phyloP scores from a whole-genome alignment of 1,284 basidiomycete species.

The Phaffia rhodozyma region DNA sequence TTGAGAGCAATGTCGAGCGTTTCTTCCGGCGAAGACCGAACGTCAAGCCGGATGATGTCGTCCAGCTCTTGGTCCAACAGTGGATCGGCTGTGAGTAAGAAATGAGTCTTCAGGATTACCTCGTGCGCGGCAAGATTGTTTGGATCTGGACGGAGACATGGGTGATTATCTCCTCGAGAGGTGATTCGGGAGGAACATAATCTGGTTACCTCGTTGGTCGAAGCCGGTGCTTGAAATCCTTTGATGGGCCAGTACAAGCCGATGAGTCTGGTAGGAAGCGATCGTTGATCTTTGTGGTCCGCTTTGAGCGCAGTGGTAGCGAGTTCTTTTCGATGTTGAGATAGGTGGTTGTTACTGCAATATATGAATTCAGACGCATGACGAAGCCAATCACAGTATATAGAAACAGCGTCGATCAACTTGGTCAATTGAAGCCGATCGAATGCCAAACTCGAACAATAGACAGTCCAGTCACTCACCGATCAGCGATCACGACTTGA shows the following conservation, averaged over 20 bases:
- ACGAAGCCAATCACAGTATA: neutral
- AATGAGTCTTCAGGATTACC: constrained; percentile 58
- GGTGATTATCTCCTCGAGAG: constrained; percentile 68
- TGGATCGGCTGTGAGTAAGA: constrained; percentile 53
- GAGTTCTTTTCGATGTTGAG: constrained; percentile 54
- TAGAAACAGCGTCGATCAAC: no score
- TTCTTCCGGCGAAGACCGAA: constrained; percentile 46
- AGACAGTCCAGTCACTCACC: constrained; percentile 32
- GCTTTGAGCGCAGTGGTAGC: constrained; percentile 26
- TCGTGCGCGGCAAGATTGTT: constrained; percentile 52
- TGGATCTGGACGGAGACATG: constrained; percentile 55
- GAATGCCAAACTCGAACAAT: neutral
- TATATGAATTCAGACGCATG: neutral
- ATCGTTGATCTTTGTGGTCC: constrained; percentile 23
- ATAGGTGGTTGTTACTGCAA: constrained; percentile 72
- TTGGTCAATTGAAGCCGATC: no score
- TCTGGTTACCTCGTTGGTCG: constrained; percentile 47
- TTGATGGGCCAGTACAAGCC: constrained; percentile 66
- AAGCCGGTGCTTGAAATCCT: constrained; percentile 39
- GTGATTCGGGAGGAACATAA: constrained; percentile 64
- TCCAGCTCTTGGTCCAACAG: constrained; percentile 47
- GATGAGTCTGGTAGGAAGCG: constrained; percentile 53
- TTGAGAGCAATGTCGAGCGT: constrained; percentile 51
- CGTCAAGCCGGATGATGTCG: constrained; percentile 51
- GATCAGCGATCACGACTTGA: constrained; percentile 64